These are phyloP conservation scores for Metarhizium album DNA, from an alignment of 2,329 filamentous ascomycete genomes.

Conservation along the genomic window DNA sequence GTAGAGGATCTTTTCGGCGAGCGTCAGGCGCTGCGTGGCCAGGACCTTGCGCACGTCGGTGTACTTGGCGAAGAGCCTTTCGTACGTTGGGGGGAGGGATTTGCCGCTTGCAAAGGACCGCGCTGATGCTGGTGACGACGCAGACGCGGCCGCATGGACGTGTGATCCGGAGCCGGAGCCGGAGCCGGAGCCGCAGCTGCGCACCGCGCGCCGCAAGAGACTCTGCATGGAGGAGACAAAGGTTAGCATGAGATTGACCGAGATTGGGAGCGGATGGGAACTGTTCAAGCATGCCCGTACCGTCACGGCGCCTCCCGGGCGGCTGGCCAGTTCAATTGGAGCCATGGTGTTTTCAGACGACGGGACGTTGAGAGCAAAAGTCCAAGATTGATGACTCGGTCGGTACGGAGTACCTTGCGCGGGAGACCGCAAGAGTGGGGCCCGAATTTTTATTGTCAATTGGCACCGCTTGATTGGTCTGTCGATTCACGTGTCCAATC, in stretches of 20 bases:
- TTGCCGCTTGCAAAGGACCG: slow-evolving; percentile 28
- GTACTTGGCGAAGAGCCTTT: slow-evolving; percentile 69
- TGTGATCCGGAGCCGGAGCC: slow-evolving; percentile 16
- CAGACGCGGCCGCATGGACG: too few species aligned
- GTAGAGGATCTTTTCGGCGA: slow-evolving; percentile 98
- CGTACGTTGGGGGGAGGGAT: slow-evolving; percentile 59
- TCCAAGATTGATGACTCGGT: too few species aligned
- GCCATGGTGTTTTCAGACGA: slow-evolving; percentile 28
- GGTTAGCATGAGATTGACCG: neutral
- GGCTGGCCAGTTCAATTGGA: slow-evolving; percentile 38
- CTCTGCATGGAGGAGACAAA: slow-evolving; percentile 20
- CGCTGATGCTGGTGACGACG: slow-evolving; percentile 3
- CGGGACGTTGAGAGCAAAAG: neutral
- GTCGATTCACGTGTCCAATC: neutral
- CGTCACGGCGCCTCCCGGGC: slow-evolving; percentile 36
- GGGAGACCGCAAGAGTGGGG: too few species aligned
- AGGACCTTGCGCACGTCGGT: slow-evolving; percentile 65
- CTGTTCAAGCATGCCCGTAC: slow-evolving; percentile 20
- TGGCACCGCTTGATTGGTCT: slow-evolving; percentile 23
- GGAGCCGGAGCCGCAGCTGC: slow-evolving; percentile 18
- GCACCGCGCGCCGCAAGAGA: slow-evolving; percentile 21
- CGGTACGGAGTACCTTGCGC: too few species aligned
- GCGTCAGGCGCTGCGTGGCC: slow-evolving; percentile 57
- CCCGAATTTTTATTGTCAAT: slow-evolving; percentile 26
- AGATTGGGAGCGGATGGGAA: neutral